These are phyloP conservation scores for Truncatella angustata DNA, from an alignment of 2,329 filamentous ascomycete species.

Conservation along the genomic window DNA sequence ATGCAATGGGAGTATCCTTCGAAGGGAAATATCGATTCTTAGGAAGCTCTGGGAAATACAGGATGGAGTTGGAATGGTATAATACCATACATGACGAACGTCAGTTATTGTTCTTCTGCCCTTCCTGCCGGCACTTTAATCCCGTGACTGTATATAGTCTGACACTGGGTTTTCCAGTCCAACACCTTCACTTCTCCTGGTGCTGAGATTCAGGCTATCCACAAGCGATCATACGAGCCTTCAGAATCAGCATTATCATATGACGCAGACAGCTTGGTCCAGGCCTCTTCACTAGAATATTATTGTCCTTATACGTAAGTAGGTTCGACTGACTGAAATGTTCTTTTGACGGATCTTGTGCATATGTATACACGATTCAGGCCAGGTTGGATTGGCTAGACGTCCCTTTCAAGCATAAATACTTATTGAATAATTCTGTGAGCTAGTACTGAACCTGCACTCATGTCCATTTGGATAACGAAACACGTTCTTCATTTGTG, in stretches of 20 bases:
- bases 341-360: not conserved
- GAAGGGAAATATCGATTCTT: slow-evolving; percentile 28
- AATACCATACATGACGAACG: slow-evolving; percentile 30
- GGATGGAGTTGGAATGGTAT: slow-evolving; percentile 35
- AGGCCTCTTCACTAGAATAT: not conserved
- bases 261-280: not conserved
- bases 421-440: not conserved
- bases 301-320: not conserved
- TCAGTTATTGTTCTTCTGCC: slow-evolving; percentile 13
- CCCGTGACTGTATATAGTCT: not conserved
- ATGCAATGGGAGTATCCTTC: slow-evolving; percentile 25
- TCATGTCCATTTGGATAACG: not conserved
- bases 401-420: not conserved
- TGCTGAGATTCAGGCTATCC: not conserved
- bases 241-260: not conserved
- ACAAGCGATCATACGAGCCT: not conserved
- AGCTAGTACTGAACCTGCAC: not conserved
- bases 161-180: not conserved
- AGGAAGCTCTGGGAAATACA: slow-evolving; percentile 34
- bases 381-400: not conserved
- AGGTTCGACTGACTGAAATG: not conserved
- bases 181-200: not conserved
- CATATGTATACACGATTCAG: not conserved
- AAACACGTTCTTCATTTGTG: not conserved
- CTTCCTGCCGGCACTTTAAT: not conserved